Evolutionary conservation across 1,284 basidiomycete species (phyloP).

Genomic region (Ustilago curta): DNA sequence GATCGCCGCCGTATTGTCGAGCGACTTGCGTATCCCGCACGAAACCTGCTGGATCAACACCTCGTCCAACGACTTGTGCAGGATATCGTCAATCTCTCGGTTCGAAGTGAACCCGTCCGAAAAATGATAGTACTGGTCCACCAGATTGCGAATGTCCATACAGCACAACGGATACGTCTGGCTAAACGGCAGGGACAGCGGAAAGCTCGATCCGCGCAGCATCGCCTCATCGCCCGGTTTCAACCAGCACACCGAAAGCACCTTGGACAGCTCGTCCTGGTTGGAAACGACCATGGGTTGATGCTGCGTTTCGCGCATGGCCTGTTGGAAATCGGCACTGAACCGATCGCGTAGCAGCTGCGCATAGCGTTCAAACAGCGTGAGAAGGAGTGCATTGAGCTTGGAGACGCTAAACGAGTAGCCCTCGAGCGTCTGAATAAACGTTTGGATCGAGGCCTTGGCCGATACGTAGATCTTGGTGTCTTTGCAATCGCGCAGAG

Average conservation of each 20-base stretch:
- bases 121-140: constrained; percentile 96
- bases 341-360: constrained; percentile 86
- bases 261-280: constrained; percentile 78
- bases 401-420: constrained; percentile 86
- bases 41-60: constrained; percentile 85
- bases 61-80: constrained; percentile 90
- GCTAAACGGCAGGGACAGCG: constrained; percentile 89
- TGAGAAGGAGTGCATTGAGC: constrained; percentile 85
- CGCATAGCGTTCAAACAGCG: constrained; percentile 91
- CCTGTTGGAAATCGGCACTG: constrained; percentile 73
- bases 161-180: constrained; percentile 94
- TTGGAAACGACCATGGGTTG: constrained; percentile 88
- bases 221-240: constrained; percentile 70
- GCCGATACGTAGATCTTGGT: constrained; percentile 84
- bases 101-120: constrained; percentile 87
- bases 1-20: constrained; percentile 74
- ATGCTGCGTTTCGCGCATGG: constrained; percentile 86
- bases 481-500: constrained; percentile 81
- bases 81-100: constrained; percentile 88
- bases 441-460: constrained; percentile 86
- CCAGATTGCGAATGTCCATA: constrained; percentile 92
- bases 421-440: constrained; percentile 88
- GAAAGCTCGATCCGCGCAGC: constrained; percentile 72
- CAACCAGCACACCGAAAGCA: constrained; percentile 88
- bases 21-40: constrained; percentile 79